A percentile compares a stretch with the other conserved stretches of the same genome.
phyloP scores from a whole-genome alignment of 352 stramenopile species.

The Globisporangium emineosum region DNA sequence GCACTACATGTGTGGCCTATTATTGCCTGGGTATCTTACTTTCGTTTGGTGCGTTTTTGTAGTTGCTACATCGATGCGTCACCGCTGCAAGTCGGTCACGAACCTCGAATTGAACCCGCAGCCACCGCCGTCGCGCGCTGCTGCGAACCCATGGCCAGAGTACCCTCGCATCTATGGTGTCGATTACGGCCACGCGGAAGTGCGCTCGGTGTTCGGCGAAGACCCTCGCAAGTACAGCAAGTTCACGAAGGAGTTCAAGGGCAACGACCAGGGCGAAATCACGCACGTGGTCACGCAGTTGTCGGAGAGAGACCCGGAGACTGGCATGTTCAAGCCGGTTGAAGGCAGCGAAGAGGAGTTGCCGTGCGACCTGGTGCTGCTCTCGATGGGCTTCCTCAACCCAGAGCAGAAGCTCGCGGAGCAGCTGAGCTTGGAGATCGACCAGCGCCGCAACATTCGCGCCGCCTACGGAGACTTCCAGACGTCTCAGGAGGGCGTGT shows the following conservation, averaged over 20 bases:
- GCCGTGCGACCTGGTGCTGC: conserved; percentile 92
- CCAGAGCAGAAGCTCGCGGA: conserved; percentile 91
- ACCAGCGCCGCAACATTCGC: conserved; percentile 93
- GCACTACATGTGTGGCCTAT: too few species aligned
- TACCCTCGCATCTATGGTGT: conserved; percentile 97
- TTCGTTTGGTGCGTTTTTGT: background rate
- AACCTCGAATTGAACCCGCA: conserved; percentile 96
- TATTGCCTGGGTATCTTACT: background rate
- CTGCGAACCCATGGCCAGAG: conserved; percentile 96
- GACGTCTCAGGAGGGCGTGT: conserved; percentile 94
- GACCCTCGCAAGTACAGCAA: conserved; percentile 86
- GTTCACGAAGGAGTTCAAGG: conserved; percentile 77
- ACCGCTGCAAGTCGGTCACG: conserved; percentile 94
- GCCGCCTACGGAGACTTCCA: conserved; percentile 93
- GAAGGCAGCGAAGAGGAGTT: conserved; percentile 91
- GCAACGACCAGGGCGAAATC: conserved; percentile 70
- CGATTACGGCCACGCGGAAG: conserved; percentile 98
- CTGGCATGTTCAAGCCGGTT: conserved; percentile 68
- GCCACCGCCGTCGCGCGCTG: conserved; percentile 88
- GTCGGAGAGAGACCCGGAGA: conserved; percentile 55
- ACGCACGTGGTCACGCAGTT: conserved; percentile 71
- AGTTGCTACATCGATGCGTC: conserved; percentile 96
- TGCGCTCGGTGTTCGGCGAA: conserved; percentile 88
- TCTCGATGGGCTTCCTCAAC: conserved; percentile 97
- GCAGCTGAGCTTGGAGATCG: conserved; percentile 87